These are phyloP conservation scores for Zygnema circumcarinatum DNA, from an alignment of 139 green algal genomes.

Conservation along the genomic window DNA sequence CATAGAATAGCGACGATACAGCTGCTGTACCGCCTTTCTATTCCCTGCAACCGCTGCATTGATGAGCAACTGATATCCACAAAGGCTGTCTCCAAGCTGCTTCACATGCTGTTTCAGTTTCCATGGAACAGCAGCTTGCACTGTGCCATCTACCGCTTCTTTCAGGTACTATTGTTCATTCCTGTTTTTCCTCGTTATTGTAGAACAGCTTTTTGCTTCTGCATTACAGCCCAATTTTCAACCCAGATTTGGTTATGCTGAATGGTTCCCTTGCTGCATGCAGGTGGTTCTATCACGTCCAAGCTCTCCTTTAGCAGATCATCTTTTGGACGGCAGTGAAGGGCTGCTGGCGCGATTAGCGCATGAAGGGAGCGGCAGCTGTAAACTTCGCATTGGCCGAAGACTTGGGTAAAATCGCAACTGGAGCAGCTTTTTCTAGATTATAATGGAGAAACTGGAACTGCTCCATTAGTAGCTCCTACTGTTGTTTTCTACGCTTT, in stretches of 20 bases:
- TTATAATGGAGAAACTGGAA: too few species aligned
- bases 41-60: slow-evolving; percentile 6
- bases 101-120: slow-evolving; percentile 21
- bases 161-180: slow-evolving; percentile 4
- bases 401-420: background rate
- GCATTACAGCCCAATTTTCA: background rate
- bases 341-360: background rate
- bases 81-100: background rate
- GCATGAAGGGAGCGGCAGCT: background rate
- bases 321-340: background rate
- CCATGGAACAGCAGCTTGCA: slow-evolving; percentile 31
- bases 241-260: background rate
- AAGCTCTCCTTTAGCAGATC: background rate
- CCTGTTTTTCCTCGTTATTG: background rate
- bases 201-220: background rate
- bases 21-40: slow-evolving; percentile 14
- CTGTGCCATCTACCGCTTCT: slow-evolving; percentile 5
- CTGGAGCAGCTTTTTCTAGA: too few species aligned
- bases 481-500: too few species aligned
- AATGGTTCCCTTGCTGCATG: background rate
- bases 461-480: too few species aligned
- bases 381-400: background rate
- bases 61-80: background rate
- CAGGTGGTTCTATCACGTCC: background rate
- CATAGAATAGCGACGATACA: slow-evolving; percentile 9